These are phyloP conservation scores for Diospyros kaki DNA, from an alignment of 148 eudicot genomes.

Conservation along the genomic window DNA sequence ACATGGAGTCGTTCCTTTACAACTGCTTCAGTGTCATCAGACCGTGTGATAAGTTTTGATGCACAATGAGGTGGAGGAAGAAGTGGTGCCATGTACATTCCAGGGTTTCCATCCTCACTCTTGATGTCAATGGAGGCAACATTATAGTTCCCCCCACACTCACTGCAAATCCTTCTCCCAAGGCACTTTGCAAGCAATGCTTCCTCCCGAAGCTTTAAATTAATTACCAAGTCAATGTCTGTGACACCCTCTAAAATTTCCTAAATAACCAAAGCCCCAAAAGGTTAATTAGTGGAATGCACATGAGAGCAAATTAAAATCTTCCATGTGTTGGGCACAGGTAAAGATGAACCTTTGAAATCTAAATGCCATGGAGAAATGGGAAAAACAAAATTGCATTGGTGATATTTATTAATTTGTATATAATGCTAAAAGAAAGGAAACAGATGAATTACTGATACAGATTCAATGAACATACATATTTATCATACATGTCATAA, in stretches of 20 bases:
- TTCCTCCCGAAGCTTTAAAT: constrained; percentile 85
- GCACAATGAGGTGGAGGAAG: constrained; percentile 79
- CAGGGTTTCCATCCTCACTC: constrained; percentile 58
- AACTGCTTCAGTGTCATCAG: constrained; percentile 84
- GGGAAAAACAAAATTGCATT: neutral
- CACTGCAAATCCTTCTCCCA: constrained; percentile 87
- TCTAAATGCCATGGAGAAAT: no score
- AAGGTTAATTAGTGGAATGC: neutral
- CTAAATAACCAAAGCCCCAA: constrained; percentile 25
- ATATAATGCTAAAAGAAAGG: no score
- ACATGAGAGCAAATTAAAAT: neutral
- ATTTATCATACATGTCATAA: neutral
- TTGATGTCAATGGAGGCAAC: constrained; percentile 82
- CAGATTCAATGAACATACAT: neutral
- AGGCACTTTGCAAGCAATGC: constrained; percentile 88
- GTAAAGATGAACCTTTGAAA: no score
- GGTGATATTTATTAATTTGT: neutral
- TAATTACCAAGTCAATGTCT: constrained; percentile 78
- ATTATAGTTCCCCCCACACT: constrained; percentile 89
- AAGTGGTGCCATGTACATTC: constrained; percentile 84
- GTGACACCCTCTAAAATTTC: constrained; percentile 80
- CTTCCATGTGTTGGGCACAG: no score
- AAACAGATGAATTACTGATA: neutral
- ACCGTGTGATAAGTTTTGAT: constrained; percentile 68
- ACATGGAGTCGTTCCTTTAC: constrained; percentile 73